A percentile compares a stretch with the other conserved stretches of the same genome.
These are phyloP conservation scores for Nicotiana attenuata DNA, from an alignment of 257 asterid species.

Conservation along the genomic window DNA sequence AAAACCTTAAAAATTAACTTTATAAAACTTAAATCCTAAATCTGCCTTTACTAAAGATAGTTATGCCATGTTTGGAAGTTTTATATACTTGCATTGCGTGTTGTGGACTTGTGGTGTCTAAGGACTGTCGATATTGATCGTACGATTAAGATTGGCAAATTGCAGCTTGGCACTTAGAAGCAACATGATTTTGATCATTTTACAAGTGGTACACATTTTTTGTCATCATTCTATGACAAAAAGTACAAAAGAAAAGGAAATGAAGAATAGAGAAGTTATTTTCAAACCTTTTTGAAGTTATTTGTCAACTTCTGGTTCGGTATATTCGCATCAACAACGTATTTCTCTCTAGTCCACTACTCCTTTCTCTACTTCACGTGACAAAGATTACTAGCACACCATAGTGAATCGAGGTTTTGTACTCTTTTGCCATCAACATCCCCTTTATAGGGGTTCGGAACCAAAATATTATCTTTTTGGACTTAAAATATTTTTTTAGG, in stretches of 20 bases:
- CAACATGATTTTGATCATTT: background rate
- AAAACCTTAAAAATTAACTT: accelerated
- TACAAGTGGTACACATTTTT: background rate
- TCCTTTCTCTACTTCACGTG: background rate
- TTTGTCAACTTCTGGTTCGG: background rate
- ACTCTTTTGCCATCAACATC: background rate
- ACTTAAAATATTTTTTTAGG: too few species aligned
- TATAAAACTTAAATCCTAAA: too few species aligned
- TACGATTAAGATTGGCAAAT: background rate
- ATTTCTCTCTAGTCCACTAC: background rate
- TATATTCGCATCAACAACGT: background rate
- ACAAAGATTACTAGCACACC: background rate
- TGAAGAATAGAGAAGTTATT: background rate
- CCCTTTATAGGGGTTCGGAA: background rate
- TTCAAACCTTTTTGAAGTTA: background rate
- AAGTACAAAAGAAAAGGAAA: background rate
- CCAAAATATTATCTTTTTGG: too few species aligned
- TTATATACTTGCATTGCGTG: background rate
- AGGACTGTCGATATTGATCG: background rate
- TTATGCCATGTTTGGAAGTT: too few species aligned
- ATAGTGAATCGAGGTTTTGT: background rate
- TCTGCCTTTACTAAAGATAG: too few species aligned
- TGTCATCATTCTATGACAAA: background rate
- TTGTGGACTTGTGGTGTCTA: background rate
- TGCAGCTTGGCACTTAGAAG: background rate